Evolutionary conservation across 805 yeast species (phyloP), one percentile per base, ranked within the genome.

Genomic region (Metschnikowia continentalis): DNA sequence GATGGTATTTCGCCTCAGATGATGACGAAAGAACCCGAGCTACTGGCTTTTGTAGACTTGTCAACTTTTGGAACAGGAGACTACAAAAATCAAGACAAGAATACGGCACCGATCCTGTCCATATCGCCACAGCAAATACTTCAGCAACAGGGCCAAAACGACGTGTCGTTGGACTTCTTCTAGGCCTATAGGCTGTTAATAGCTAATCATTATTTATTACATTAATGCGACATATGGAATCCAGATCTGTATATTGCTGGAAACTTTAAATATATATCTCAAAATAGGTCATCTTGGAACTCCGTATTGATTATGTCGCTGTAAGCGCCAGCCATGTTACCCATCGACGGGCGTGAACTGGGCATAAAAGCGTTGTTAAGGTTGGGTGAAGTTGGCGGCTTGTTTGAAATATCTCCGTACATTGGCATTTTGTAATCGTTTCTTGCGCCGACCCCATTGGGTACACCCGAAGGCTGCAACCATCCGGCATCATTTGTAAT

Each of bases 401-500:
- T 50, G 38, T 38, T 38, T 6, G 42, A 35, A 17, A 14, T 17
- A 10, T 48, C 56, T 36, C 26, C 43, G 15, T 43, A 32, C 40
- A 47, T 32, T 3, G 43, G 48, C 20, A 36, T 33, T 35, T 49
- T 52, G 32, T 32, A 46, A 35, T 49, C 55, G 19, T 35, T 32
- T 10, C 49, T 47, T 23, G 42, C 19, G 6, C 46, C 15, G 11
- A 49, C 23, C 11, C 39, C 39, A 6, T 42, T 47, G 30, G 57
- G 47, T 13, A 51, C 35, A 32, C 60, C 50, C 19, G 59, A 26
- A 14, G 65, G 57, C 40, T 71, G 72, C 50, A 87, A 66, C 95
- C 95, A 87, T 57, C 80, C 83, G 0, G 91, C 91, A 59, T 86
- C 89, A 59, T 79, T 80, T 0, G 90, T 82, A 49, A 87, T 83